A percentile compares a stretch with the other conserved stretches of the same genome.
Evolutionary conservation across 345 rosid genomes (phyloP).

Genomic region (Syzygium grande): DNA sequence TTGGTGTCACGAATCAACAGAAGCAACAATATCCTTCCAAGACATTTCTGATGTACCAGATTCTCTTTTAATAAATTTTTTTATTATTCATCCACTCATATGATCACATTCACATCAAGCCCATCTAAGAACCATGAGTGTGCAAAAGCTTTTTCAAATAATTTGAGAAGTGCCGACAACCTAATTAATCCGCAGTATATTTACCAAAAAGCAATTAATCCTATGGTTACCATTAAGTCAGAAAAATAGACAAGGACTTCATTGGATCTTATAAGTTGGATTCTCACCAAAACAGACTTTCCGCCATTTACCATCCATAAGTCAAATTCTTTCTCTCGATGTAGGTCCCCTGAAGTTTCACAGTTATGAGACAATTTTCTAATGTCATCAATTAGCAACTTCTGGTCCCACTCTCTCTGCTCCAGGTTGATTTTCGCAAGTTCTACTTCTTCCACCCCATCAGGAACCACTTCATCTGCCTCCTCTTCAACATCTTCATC

Average conservation of each 20-base stretch:
- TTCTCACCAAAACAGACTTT: conserved; percentile 39
- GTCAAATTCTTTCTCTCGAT: conserved; percentile 18
- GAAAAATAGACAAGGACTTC: neutral
- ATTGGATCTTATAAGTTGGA: neutral
- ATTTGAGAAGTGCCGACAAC: neutral
- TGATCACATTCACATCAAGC: neutral
- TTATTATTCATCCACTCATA: neutral
- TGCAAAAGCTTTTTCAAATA: neutral
- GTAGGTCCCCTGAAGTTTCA: conserved; percentile 45
- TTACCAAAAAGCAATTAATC: neutral
- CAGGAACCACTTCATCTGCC: conserved; percentile 96
- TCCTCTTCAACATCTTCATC: conserved; percentile 88
- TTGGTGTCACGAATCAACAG: neutral
- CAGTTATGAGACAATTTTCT: conserved; percentile 54
- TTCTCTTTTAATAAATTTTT: neutral
- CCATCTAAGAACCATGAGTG: neutral
- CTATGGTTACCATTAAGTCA: neutral
- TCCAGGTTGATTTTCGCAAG: conserved; percentile 86
- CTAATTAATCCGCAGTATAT: neutral
- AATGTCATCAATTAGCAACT: conserved; percentile 69
- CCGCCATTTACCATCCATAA: conserved; percentile 48
- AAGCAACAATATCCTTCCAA: neutral
- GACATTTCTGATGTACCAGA: neutral
- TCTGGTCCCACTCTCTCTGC: conserved; percentile 64
- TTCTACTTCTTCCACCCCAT: conserved; percentile 96